Evolutionary conservation across 1,139 yeast genomes (phyloP), one percentile per base, ranked within the genome.

Genomic region (Nakaseomyces uthaithaninus): DNA sequence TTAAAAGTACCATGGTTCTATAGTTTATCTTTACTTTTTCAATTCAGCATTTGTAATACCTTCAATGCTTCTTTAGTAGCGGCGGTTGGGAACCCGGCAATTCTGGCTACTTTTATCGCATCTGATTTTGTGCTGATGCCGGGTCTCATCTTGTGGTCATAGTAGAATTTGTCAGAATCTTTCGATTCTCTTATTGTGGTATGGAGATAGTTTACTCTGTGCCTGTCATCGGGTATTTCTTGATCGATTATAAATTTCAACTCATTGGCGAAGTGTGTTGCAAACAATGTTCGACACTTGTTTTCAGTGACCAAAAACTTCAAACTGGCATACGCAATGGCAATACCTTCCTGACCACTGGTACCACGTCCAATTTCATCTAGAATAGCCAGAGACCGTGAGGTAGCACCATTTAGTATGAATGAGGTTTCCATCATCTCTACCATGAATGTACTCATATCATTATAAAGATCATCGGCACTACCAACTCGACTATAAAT

Each of bases 361-460:
- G 98, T 91, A 0, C 98, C 98, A 45, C 98, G 69, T 0, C 98
- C 98, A n/a, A 91, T 80, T 53, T 91, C 98, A 63, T 91, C 98
- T 36, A 91, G 75, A 24, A 91, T 82, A 0, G 95, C 95, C 47
- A 91, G 63, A 0, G 97, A 87, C 33, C 70, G 62, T 0, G 69
- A 55, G 0, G 97, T 86, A 1, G 97, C 94, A 45, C 83, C 75
- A 37, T 73, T 69, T 41, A 91, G 63, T 27, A 91, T 87, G 46
- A 75, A 71, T 19, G 94, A 80, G 0, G 95, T 85, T 56, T 91
- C 98, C n/a, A 85, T 74, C 97, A 91, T 89, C 53, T 91, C 97
- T 12, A 89, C 95, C 97, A 91, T 87, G 54, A 91, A 91, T 0
- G 98, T 89, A 48, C 95, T 84, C 62, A 87, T 71, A 49, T 89